Base-by-base conservation (phyloP, 2,329 filamentous ascomycete genomes). In the Daldinia eschscholtzii region DNA sequence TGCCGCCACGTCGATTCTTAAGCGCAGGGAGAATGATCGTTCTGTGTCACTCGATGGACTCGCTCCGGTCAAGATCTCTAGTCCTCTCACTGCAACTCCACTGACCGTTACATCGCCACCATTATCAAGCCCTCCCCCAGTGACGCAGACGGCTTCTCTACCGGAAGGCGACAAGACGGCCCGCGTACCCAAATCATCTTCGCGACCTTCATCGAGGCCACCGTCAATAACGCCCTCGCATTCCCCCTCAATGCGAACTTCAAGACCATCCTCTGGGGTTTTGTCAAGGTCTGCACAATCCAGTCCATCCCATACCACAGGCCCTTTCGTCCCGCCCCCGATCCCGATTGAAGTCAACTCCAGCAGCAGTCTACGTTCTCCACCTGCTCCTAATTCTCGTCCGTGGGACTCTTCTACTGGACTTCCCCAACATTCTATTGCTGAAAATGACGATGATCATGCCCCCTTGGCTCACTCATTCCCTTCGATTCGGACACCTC, bases 1-100 rank as follows among this genome's bases (percentile, higher is more conserved):
- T 68, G 77, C 78, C 1, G 75, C 77, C 0, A 76, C 77, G 0
- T 77, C 76, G 1, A 74, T 83, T 10, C 76, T 78, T 58, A 76
- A 72, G 26, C 71, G 77, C 1, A 79, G 75, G 48, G 77, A 76
- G 52, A 73, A 70, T 15, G 74, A 75, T 13, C 67, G 64, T 23
- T 72, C 70, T 5, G 74, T 74, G 13, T 73, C 76, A 0, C 68
- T 73, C 15, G 76, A 77, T 3, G 75, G 76, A 2, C 72, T 76
- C n/a, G 53, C 72, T 23, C 76, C 77, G 6, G 59, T 76, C 44
- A 77, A 73, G 58, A 63, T 75, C 6, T 76, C 75, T 3, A 77
- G 73, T 52, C 77, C 75, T n/a, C 69, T 76, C 30, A 52, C 72
- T 23, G 67, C 67, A 35, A 59, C 64, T 13, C 71, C 70, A n/a